These are phyloP conservation scores for Agrocybe pediades DNA, from an alignment of 768 basidiomycete genomes.

Conservation along the genomic window DNA sequence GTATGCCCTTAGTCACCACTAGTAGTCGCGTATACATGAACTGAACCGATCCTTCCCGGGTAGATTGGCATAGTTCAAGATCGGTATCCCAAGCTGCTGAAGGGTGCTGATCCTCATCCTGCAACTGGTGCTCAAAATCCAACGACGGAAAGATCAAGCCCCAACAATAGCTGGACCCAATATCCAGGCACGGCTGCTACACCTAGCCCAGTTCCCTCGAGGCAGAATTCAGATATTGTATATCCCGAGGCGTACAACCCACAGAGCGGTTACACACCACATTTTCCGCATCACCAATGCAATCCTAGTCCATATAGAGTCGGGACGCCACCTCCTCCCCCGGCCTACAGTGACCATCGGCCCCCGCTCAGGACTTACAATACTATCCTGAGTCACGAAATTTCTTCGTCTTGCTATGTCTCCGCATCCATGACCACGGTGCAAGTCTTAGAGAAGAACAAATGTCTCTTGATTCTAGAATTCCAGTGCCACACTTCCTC, in stretches of 20 bases:
- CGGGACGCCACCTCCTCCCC: not conserved
- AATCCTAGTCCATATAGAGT: not conserved
- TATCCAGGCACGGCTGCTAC: not conserved
- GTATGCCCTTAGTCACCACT: not conserved
- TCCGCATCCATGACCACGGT: constrained; percentile 12
- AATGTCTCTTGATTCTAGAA: constrained; percentile 15
- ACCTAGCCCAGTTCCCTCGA: not conserved
- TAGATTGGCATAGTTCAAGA: constrained; percentile 18
- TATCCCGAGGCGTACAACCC: not conserved
- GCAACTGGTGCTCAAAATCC: not conserved
- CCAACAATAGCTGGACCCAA: not conserved
- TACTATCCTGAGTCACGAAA: constrained; percentile 14
- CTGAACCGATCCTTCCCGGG: not conserved
- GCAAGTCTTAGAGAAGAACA: constrained; percentile 14
- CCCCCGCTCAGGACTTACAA: not conserved
- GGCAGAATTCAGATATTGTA: not conserved
- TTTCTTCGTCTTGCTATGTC: constrained; percentile 15
- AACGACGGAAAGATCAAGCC: not conserved
- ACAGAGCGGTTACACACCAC: not conserved
- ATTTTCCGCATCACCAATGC: too few relatives aligned
- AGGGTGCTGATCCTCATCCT: not conserved
- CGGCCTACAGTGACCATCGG: not conserved
- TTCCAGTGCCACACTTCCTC: constrained; percentile 17
- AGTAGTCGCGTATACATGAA: not conserved
- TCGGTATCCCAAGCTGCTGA: constrained; percentile 12